phyloP scores from a whole-genome alignment of 176 grass and related monocot genomes.

The Carex littledalei region DNA sequence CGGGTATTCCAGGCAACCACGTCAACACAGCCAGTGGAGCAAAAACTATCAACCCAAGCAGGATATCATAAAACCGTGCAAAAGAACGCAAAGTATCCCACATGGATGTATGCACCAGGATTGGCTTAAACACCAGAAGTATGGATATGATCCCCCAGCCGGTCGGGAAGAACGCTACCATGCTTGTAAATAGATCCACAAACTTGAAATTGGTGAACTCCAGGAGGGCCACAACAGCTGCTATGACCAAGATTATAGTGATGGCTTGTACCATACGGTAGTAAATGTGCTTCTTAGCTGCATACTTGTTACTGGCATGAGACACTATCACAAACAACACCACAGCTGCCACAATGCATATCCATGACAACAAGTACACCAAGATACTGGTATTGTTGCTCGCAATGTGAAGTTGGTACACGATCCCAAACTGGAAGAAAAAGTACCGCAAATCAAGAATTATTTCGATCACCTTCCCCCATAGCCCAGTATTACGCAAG shows the following conservation, averaged over 20 bases:
- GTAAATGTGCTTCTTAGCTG: constrained; percentile 80
- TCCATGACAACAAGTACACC: constrained; percentile 87
- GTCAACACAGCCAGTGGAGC: constrained; percentile 81
- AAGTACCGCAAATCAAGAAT: constrained; percentile 83
- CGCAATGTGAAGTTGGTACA: constrained; percentile 79
- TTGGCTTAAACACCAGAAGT: constrained; percentile 77
- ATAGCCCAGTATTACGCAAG: constrained; percentile 81
- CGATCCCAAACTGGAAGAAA: constrained; percentile 93
- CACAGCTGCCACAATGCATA: constrained; percentile 54
- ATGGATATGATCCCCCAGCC: constrained; percentile 95
- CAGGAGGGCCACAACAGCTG: constrained; percentile 55
- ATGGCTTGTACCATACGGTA: constrained; percentile 76
- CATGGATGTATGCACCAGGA: constrained; percentile 55
- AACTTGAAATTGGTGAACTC: constrained; percentile 65
- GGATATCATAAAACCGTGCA: constrained; percentile 81
- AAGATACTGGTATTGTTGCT: constrained; percentile 58
- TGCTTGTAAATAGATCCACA: constrained; percentile 69
- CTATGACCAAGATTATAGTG: constrained; percentile 40
- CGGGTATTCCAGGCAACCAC: constrained; percentile 89
- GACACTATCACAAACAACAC: constrained; percentile 62
- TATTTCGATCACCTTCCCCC: constrained; percentile 78
- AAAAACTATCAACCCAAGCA: constrained; percentile 83
- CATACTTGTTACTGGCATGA: constrained; percentile 75
- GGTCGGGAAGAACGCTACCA: constrained; percentile 87
- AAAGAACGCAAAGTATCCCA: constrained; percentile 70